Conservation (phyloP, 2,329 filamentous ascomycete species). For the Ascocoryne sarcoides region DNA sequence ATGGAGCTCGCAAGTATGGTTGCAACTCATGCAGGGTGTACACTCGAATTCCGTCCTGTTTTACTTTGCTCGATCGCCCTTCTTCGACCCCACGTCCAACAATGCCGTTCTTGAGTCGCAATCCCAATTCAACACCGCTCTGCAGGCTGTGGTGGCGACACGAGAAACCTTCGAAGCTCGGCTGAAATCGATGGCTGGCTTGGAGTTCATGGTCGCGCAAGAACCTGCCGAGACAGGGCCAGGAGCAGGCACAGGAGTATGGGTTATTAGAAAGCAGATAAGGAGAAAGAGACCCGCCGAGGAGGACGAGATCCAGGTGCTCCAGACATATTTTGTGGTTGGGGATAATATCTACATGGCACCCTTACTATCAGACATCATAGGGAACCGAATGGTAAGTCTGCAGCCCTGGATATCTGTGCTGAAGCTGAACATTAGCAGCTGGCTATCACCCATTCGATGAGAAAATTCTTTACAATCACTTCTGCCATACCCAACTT, state of each 20-base stretch:
- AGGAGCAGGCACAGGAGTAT: conserved; percentile 54
- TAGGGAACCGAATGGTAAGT: conserved; percentile 49
- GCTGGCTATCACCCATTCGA: conserved; percentile 21
- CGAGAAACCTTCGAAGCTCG: conserved; percentile 56
- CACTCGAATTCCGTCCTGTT: conserved; percentile 54
- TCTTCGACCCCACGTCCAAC: conserved; percentile 60
- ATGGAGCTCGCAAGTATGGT: conserved; percentile 47
- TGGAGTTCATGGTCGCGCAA: conserved; percentile 59
- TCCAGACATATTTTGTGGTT: conserved; percentile 54
- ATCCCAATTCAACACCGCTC: conserved; percentile 50
- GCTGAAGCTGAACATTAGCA: conserved; percentile 2
- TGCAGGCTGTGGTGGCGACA: conserved; percentile 49
- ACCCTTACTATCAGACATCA: conserved; percentile 49
- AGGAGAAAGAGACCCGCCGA: conserved; percentile 46
- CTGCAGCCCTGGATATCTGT: not conserved
- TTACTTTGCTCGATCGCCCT: conserved; percentile 60
- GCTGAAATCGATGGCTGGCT: conserved; percentile 54
- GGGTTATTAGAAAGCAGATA: conserved; percentile 62
- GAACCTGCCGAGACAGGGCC: conserved; percentile 55
- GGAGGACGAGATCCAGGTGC: conserved; percentile 51
- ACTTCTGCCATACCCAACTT: conserved; percentile 32
- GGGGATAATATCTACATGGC: conserved; percentile 61
- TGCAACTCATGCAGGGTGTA: conserved; percentile 43
- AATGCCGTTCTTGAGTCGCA: conserved; percentile 56
- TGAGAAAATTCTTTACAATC: conserved; percentile 27